Base-by-base conservation (phyloP, 306 rosid genomes). In the Gynostemma pentaphyllum region DNA sequence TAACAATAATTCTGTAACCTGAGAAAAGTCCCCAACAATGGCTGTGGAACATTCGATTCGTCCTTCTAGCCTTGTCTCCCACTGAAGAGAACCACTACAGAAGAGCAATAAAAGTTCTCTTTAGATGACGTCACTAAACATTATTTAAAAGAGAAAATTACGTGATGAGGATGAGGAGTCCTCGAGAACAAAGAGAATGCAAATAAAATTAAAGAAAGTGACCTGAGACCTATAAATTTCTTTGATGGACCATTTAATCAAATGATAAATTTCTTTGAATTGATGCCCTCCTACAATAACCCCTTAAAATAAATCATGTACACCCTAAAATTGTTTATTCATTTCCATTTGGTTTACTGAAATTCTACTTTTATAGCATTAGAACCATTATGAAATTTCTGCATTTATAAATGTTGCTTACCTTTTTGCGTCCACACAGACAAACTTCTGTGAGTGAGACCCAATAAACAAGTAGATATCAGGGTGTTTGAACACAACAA, bases 31-130 rank as follows among this genome's bases (percentile, higher is more conserved):
- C 13, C 80, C 84, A 69, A 85, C 75, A 69, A 85, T 72, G 68
- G 91, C 87, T 19, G 97, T 88, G 36, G 97, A 83, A 72, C 96
- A 83, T 74, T 91, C 97, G 75, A 91, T 40, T 9, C 95, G 82
- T 19, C 96, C 97, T 70, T 91, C 96, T 62, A 91, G 83, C 75
- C 79, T 74, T 77, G 70, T 56, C 80, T 78, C 86, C 97, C 97
- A 87, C 84, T 74, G 89, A 64, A 87, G 78, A 70, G 87, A 85
- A 83, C 91, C 97, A 83, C 96, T 90, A 73, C 72, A 76, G 60
- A 46, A 72, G 81, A 80, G 70, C 67, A 72, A 80, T 66, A 81
- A 45, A 59, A 55, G 30, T 62, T n/a, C n/a, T n/a, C n/a, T n/a
- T n/a, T n/a, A n/a, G n/a, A n/a, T n/a, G n/a, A n/a, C n/a, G n/a